phyloP scores from a whole-genome alignment of 257 asterid species.

The Fraxinus excelsior region DNA sequence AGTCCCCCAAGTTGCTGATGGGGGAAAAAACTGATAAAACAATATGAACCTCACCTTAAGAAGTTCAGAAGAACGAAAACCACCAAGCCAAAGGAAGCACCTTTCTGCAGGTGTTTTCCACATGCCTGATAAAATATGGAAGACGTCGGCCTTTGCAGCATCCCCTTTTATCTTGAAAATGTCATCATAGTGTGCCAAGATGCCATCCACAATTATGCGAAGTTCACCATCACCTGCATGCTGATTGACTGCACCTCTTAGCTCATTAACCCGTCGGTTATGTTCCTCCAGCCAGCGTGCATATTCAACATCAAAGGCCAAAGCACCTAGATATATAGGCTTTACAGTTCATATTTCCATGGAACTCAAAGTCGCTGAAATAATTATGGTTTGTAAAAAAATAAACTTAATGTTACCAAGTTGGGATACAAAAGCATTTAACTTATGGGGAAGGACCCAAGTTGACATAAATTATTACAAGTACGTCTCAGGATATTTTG shows the following conservation, averaged over 20 bases:
- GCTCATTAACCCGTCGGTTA: slow-evolving; percentile 80
- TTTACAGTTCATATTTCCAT: slow-evolving; percentile 28
- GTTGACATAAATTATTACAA: slow-evolving; percentile 21
- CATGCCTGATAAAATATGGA: slow-evolving; percentile 95
- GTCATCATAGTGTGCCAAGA: slow-evolving; percentile 85
- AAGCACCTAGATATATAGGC: slow-evolving; percentile 68
- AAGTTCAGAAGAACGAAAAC: slow-evolving; percentile 94
- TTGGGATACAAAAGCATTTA: slow-evolving; percentile 19
- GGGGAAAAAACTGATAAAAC: slow-evolving; percentile 2
- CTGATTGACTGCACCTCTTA: slow-evolving; percentile 90
- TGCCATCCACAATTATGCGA: slow-evolving; percentile 86
- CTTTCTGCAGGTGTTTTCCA: slow-evolving; percentile 99
- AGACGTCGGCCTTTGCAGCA: slow-evolving; percentile 93
- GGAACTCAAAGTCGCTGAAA: slow-evolving; percentile 42
- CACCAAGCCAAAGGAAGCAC: slow-evolving; percentile 97
- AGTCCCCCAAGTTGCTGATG: neutral
- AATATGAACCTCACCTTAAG: slow-evolving; percentile 56
- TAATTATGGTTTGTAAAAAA: slow-evolving; percentile 21
- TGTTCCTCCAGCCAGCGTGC: slow-evolving; percentile 98
- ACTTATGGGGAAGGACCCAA: slow-evolving; percentile 17
- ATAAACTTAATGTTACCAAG: slow-evolving; percentile 29
- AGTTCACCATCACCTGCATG: slow-evolving; percentile 97
- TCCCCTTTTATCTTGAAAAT: slow-evolving; percentile 88
- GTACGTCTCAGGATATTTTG: neutral
- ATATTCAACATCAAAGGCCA: slow-evolving; percentile 96